Conservation (phyloP, 1,139 yeast species). For the Diutina siamensis region DNA sequence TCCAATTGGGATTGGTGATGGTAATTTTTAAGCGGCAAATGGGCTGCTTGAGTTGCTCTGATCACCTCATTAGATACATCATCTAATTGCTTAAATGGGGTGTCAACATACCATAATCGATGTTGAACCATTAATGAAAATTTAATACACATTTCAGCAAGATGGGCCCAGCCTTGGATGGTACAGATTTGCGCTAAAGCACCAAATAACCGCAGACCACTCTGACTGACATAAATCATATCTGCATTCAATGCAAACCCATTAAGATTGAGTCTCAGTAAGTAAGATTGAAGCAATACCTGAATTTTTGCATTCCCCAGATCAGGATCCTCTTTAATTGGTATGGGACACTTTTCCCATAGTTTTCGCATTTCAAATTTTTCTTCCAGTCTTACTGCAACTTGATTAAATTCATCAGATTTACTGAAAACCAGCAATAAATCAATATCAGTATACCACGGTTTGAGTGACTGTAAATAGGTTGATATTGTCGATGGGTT, state of each 20-base stretch:
- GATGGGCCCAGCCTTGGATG: slow-evolving; percentile 59
- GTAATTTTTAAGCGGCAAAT: slow-evolving; percentile 74
- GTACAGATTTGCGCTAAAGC: slow-evolving; percentile 77
- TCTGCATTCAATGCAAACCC: slow-evolving; percentile 92
- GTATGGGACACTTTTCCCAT: slow-evolving; percentile 71
- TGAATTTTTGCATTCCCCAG: slow-evolving; percentile 76
- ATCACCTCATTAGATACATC: slow-evolving; percentile 62
- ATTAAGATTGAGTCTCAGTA: slow-evolving; percentile 61
- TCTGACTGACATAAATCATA: slow-evolving; percentile 86
- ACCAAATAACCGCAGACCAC: slow-evolving; percentile 79
- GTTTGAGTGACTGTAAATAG: slow-evolving; percentile 51
- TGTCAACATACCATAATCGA: slow-evolving; percentile 73
- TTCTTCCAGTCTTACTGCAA: slow-evolving; percentile 85
- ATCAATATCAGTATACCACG: slow-evolving; percentile 62
- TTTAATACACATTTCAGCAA: slow-evolving; percentile 47
- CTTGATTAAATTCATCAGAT: slow-evolving; percentile 76
- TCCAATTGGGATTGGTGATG: slow-evolving; percentile 31
- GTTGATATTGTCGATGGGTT: slow-evolving; percentile 55
- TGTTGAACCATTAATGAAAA: slow-evolving; percentile 72
- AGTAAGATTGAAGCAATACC: slow-evolving; percentile 72
- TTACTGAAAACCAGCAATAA: slow-evolving; percentile 63
- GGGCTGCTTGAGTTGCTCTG: slow-evolving; percentile 66
- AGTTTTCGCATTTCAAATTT: slow-evolving; percentile 62
- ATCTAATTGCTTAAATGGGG: slow-evolving; percentile 79
- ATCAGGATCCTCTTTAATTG: slow-evolving; percentile 59